Conservation (phyloP, 345 rosid genomes). For the Reutealis trisperma region DNA sequence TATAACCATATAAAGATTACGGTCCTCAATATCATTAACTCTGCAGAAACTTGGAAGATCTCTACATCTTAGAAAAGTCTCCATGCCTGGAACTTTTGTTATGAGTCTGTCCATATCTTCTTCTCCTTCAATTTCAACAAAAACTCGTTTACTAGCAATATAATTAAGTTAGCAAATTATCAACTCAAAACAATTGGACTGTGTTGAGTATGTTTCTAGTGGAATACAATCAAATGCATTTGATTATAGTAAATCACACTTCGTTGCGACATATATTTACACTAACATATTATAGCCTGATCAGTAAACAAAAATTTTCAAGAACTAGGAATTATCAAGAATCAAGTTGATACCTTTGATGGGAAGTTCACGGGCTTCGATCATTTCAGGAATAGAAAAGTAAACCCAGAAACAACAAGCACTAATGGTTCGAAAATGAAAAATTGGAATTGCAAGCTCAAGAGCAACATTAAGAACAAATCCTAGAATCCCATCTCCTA, state of each 20-base stretch:
- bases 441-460: too few species aligned
- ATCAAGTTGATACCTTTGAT: neutral
- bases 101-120: slow-evolving; percentile 50
- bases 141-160: neutral
- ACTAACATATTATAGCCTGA: too few species aligned
- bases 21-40: slow-evolving; percentile 22
- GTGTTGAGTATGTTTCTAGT: too few species aligned
- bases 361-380: slow-evolving; percentile 48
- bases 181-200: neutral
- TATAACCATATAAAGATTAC: slow-evolving; percentile 9
- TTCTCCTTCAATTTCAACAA: slow-evolving; percentile 21
- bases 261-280: too few species aligned
- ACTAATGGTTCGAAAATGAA: neutral
- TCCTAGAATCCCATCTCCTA: slow-evolving; percentile 37
- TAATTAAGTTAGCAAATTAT: too few species aligned
- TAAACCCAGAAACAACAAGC: slow-evolving; percentile 9
- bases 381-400: slow-evolving; percentile 31
- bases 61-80: slow-evolving; percentile 42
- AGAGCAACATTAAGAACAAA: too few species aligned
- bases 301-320: neutral
- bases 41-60: slow-evolving; percentile 57
- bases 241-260: too few species aligned
- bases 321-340: neutral
- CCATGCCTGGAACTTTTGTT: slow-evolving; percentile 47
- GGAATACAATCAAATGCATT: too few species aligned